These are phyloP conservation scores for Cercis canadensis DNA, from an alignment of 306 rosid species.

Conservation along the genomic window DNA sequence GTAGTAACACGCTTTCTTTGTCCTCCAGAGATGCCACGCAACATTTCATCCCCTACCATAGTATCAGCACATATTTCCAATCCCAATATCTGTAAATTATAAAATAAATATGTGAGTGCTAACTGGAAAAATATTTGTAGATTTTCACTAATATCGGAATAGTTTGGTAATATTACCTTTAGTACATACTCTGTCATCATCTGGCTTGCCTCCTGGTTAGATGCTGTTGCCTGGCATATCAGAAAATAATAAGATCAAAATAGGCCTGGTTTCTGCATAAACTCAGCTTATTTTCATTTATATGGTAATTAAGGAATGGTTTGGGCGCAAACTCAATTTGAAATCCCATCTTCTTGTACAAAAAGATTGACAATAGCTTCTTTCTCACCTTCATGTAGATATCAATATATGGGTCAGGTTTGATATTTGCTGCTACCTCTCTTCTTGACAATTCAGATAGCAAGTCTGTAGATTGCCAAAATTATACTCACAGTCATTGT, in stretches of 20 bases:
- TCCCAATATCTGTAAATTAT: constrained; percentile 42
- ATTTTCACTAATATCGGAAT: too few species aligned
- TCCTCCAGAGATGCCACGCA: constrained; percentile 58
- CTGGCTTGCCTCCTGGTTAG: constrained; percentile 38
- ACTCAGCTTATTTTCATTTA: too few species aligned
- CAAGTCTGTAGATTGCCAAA: constrained; percentile 38
- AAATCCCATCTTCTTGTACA: background rate
- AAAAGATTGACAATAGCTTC: background rate
- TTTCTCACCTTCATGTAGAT: constrained; percentile 53
- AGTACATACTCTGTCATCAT: constrained; percentile 52
- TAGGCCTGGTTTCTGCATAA: too few species aligned
- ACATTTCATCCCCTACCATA: constrained; percentile 46
- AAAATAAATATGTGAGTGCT: background rate
- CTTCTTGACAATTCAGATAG: constrained; percentile 55
- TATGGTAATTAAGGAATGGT: background rate
- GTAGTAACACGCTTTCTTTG: constrained; percentile 61
- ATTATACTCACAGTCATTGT: background rate
- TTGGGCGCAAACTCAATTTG: background rate
- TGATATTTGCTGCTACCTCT: constrained; percentile 50
- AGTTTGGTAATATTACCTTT: constrained; percentile 50
- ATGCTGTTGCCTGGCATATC: constrained; percentile 44
- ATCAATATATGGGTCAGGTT: constrained; percentile 55
- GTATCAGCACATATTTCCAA: constrained; percentile 61
- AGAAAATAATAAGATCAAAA: constrained; percentile 19
- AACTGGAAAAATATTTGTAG: too few species aligned